Conservation (phyloP, 139 green algal species). For the Micromonas commoda region DNA sequence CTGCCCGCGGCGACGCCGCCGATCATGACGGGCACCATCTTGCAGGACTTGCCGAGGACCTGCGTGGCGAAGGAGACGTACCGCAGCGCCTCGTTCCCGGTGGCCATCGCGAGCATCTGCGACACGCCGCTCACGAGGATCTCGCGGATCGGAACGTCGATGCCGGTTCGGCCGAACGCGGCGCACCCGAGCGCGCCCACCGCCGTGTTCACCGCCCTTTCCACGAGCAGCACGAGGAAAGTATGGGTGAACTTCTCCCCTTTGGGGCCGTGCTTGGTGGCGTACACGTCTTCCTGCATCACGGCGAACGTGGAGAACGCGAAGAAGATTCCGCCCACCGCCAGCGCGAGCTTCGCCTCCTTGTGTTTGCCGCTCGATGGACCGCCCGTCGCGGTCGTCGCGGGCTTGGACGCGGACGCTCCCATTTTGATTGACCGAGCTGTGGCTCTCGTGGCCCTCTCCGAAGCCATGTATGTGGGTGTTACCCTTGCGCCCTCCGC, state of each 20-base stretch:
- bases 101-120: conserved; percentile 19
- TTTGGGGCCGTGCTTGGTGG: too few relatives aligned
- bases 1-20: conserved; percentile 79
- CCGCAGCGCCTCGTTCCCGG: conserved; percentile 25
- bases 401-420: too few relatives aligned
- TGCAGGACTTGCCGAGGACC: conserved; percentile 94
- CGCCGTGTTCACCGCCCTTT: background rate
- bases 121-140: conserved; percentile 6
- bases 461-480: too few relatives aligned
- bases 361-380: too few relatives aligned
- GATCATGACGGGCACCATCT: conserved; percentile 96
- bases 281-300: conserved; percentile 21
- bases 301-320: conserved; percentile 11
- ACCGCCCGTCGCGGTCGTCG: too few relatives aligned
- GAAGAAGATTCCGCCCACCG: background rate
- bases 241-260: conserved; percentile 6
- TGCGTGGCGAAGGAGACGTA: conserved; percentile 44
- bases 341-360: background rate
- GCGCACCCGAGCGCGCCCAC: background rate
- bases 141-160: background rate
- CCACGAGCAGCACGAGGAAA: conserved; percentile 3
- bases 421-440: too few relatives aligned
- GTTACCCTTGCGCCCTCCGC: too few relatives aligned
- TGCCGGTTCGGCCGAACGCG: background rate
- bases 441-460: too few relatives aligned